Evolutionary conservation across 2,329 filamentous ascomycete species (phyloP).

Genomic region (Akanthomyces muscarius): DNA sequence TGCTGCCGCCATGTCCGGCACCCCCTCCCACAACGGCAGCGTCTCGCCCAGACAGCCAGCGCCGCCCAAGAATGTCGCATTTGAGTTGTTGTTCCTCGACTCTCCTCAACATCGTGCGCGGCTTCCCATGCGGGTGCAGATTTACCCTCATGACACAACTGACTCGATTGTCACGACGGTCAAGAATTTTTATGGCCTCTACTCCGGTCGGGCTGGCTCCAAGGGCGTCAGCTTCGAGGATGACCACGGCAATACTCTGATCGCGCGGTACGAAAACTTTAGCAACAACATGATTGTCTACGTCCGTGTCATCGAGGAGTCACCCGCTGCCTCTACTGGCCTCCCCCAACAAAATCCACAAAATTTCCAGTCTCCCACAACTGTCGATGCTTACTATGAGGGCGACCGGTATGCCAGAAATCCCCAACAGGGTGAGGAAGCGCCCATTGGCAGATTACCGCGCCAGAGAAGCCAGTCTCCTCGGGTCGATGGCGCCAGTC

Average conservation of each 20-base stretch:
- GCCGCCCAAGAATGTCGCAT: constrained; percentile 70
- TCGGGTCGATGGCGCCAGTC: constrained; percentile 61
- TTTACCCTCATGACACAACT: constrained; percentile 92
- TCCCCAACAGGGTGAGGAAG: constrained; percentile 53
- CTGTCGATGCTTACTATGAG: constrained; percentile 45
- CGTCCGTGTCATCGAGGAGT: constrained; percentile 74
- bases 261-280: constrained; percentile 95
- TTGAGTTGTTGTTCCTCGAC: constrained; percentile 68
- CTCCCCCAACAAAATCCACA: constrained; percentile 1
- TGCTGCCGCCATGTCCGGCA: constrained; percentile 29
- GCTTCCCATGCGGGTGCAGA: constrained; percentile 81
- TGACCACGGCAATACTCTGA: constrained; percentile 80
- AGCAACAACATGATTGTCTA: constrained; percentile 88
- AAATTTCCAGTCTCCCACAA: constrained; percentile 36
- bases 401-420: constrained; percentile 50
- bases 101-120: constrained; percentile 67
- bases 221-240: constrained; percentile 95
- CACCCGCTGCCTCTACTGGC: constrained; percentile 46
- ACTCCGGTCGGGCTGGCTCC: constrained; percentile 65
- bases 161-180: constrained; percentile 97
- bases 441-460: constrained; percentile 62
- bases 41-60: constrained; percentile 45
- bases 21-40: constrained; percentile 40
- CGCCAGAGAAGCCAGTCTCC: constrained; percentile 77
- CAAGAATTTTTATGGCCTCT: constrained; percentile 98